Evolutionary conservation across 441 rosid species (phyloP).

Genomic region (Pelargonium citronellum): DNA sequence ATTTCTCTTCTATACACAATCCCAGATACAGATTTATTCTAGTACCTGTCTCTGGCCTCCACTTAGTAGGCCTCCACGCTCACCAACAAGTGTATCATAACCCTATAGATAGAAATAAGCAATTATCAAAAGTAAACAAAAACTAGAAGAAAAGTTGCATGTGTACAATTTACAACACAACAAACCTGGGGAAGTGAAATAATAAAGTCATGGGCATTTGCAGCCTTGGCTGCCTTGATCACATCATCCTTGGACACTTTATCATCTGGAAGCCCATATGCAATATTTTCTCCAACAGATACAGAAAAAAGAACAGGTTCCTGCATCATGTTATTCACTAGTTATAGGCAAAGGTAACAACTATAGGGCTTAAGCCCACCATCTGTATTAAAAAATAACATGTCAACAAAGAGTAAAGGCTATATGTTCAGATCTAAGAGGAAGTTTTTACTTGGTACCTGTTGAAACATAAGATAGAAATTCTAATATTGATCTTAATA

Average conservation of each 20-base stretch:
- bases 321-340: conserved; percentile 30
- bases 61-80: conserved; percentile 87
- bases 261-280: conserved; percentile 92
- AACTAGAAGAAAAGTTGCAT: conserved; percentile 9
- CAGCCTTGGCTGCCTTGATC: conserved; percentile 88
- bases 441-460: not conserved
- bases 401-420: no score
- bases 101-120: conserved; percentile 47
- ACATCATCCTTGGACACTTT: conserved; percentile 77
- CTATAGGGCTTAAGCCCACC: no score
- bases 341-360: conserved; percentile 13
- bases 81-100: conserved; percentile 85
- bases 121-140: conserved; percentile 17
- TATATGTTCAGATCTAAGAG: not conserved
- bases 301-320: conserved; percentile 89
- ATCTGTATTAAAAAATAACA: no score
- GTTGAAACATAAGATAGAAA: no score
- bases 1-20: conserved; percentile 8
- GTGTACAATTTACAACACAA: conserved; percentile 16
- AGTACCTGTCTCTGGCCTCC: conserved; percentile 94
- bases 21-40: conserved; percentile 8
- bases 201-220: conserved; percentile 93
- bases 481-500: no score
- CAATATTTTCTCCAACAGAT: conserved; percentile 91
- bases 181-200: conserved; percentile 82